Evolutionary conservation across 441 rosid species (phyloP).

Genomic region (Gossypium schwendimanii): DNA sequence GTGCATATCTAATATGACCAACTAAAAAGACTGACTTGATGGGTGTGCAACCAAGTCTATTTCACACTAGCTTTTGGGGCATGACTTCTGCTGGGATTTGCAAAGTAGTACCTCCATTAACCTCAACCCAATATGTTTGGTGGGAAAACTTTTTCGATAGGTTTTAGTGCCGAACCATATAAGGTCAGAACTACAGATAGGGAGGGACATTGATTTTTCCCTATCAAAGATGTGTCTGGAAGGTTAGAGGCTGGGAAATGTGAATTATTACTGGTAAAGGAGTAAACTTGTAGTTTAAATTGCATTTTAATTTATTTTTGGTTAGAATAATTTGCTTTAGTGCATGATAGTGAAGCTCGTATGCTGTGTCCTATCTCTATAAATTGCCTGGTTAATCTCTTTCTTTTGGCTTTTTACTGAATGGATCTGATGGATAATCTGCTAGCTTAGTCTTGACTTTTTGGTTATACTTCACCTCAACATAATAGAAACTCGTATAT

Average conservation of each 20-base stretch:
- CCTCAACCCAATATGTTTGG: background rate
- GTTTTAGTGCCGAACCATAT: background rate
- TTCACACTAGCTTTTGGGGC: background rate
- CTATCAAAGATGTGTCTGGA: background rate
- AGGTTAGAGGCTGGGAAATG: background rate
- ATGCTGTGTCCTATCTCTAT: background rate
- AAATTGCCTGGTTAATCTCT: background rate
- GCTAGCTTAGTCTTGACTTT: background rate
- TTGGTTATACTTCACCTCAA: background rate
- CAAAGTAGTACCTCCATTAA: background rate
- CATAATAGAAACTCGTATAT: background rate
- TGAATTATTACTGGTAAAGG: background rate
- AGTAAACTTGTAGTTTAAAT: background rate
- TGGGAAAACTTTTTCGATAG: background rate
- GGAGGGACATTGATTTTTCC: background rate
- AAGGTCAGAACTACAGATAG: background rate
- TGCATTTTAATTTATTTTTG: background rate
- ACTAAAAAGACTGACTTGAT: background rate
- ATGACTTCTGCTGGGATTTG: background rate
- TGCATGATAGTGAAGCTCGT: constrained; percentile 1
- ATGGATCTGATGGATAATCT: background rate
- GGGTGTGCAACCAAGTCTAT: background rate
- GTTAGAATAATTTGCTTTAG: background rate
- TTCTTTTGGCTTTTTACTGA: background rate
- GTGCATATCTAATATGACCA: background rate